Evolutionary conservation across 371 early-diverging fungal species (phyloP), one percentile per base, ranked within the genome.

Genomic region (Actinomucor elegans): DNA sequence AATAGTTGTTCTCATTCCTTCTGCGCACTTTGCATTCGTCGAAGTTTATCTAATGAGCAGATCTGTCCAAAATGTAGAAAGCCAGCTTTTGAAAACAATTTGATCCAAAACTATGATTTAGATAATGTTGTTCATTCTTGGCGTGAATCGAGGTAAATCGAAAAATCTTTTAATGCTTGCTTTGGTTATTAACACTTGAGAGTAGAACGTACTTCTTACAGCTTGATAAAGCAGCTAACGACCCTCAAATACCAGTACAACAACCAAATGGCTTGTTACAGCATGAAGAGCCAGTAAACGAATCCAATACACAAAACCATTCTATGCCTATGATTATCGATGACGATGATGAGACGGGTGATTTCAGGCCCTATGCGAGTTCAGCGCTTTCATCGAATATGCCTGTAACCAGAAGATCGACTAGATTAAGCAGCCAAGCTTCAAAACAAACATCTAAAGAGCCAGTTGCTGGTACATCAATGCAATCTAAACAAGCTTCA

Each of bases 11-110:
- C 73, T 0, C 89, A 89, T 61, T 85, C 83, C 11, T 89, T 88
- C 52, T 89, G 89, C 58, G 81, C 89, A 1, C 69, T 77, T 9
- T 89, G 89, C 45, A 73, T 88, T 7, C 76, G 88, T 2, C 70
- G 87, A 20, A 72, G 77, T 46, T 57, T 88, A 27, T 73, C 68
- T 18, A 63, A 66, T 26, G 84, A 79, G 49, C 61, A 56, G 20
- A 60, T 57, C 14, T 87, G 86, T 43, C 89, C 86, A 6, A 66
- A 77, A 12, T 88, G 88, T 48, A 69, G 84, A 31, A 71, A 62
- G 4, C 43, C 56, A 7, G 60, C 69, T 11, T 53, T 60, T 17
- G 69, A 68, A 4, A 47, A 46, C 14, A 65, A 73, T 23, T 52
- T 80, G 18, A 67, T 69, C 10, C 64, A 73, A 7, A 80, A 82